phyloP scores from a whole-genome alignment of 2,329 filamentous ascomycete species.

The Fusarium pseudonygamai region DNA sequence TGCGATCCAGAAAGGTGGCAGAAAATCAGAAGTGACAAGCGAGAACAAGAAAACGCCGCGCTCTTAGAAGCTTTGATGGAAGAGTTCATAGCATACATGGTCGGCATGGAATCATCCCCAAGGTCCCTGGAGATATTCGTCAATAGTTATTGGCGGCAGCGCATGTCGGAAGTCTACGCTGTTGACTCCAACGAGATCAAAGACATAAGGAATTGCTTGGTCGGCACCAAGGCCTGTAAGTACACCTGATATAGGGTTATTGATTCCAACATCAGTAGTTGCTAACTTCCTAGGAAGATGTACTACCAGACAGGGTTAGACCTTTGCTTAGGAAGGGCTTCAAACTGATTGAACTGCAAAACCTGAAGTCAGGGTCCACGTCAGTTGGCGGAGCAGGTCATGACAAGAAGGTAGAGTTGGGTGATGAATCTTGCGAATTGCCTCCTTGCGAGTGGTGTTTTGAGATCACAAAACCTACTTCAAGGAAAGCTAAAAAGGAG shows the following conservation, averaged over 20 bases:
- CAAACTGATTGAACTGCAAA: rapidly evolving
- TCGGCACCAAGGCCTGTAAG: not conserved
- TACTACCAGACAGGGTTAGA: rapidly evolving
- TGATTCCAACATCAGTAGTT: rapidly evolving
- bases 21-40: not conserved
- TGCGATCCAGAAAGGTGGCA: rapidly evolving
- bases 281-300: not conserved
- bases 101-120: rapidly evolving
- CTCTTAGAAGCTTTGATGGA: rapidly evolving
- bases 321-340: rapidly evolving
- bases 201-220: rapidly evolving
- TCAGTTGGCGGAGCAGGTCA: rapidly evolving
- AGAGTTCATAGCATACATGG: not conserved
- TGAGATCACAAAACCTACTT: no score
- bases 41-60: not conserved
- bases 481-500: no score
- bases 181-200: rapidly evolving
- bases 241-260: rapidly evolving
- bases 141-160: not conserved
- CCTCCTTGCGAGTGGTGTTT: no score
- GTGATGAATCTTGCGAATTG: not conserved
- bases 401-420: rapidly evolving
- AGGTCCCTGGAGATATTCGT: not conserved
- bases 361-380: rapidly evolving
- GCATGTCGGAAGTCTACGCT: not conserved